Conservation (phyloP, 2,329 filamentous ascomycete species). For the Coniochaeta pulveracea region DNA sequence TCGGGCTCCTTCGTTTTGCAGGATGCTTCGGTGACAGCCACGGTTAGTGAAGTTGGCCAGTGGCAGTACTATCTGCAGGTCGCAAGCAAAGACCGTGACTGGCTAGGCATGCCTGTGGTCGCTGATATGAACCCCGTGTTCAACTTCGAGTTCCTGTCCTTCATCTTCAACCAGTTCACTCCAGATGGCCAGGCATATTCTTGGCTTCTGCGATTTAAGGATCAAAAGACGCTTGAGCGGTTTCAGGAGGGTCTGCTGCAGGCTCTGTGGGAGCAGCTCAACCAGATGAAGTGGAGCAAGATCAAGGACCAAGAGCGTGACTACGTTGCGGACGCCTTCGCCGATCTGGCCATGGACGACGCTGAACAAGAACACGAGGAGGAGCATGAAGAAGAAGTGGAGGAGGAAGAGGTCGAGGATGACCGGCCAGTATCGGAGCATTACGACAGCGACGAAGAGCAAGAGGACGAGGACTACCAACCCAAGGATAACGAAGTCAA, state of each 20-base stretch:
- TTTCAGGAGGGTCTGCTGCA: slow-evolving; percentile 95
- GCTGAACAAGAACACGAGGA: slow-evolving; percentile 36
- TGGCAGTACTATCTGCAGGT: slow-evolving; percentile 98
- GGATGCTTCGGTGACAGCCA: slow-evolving; percentile 62
- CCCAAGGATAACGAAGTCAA: slow-evolving; percentile 64
- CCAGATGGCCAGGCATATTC: slow-evolving; percentile 85
- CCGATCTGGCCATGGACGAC: slow-evolving; percentile 88
- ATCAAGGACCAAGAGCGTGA: slow-evolving; percentile 86
- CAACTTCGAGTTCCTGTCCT: slow-evolving; percentile 97
- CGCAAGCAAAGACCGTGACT: slow-evolving; percentile 58
- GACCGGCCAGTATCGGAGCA: slow-evolving; percentile 44
- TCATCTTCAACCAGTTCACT: slow-evolving; percentile 96
- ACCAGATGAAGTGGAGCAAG: slow-evolving; percentile 89
- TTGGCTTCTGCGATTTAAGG: slow-evolving; percentile 87
- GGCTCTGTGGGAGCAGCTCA: slow-evolving; percentile 91
- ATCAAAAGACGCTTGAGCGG: slow-evolving; percentile 65
- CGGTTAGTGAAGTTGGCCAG: slow-evolving; percentile 73
- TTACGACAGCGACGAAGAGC: slow-evolving; percentile 49
- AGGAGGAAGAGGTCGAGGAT: slow-evolving; percentile 46
- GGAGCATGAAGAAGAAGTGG: slow-evolving; percentile 35
- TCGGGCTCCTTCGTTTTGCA: slow-evolving; percentile 77
- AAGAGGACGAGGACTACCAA: slow-evolving; percentile 68
- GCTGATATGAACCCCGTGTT: slow-evolving; percentile 96
- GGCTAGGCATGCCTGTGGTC: slow-evolving; percentile 73
- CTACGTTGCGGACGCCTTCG: slow-evolving; percentile 91